Percentiles rank a stretch among this genome's conserved stretches.
Evolutionary conservation across 169 alveolate genomes (phyloP).

Genomic region (Cryptosporidium tyzzeri): DNA sequence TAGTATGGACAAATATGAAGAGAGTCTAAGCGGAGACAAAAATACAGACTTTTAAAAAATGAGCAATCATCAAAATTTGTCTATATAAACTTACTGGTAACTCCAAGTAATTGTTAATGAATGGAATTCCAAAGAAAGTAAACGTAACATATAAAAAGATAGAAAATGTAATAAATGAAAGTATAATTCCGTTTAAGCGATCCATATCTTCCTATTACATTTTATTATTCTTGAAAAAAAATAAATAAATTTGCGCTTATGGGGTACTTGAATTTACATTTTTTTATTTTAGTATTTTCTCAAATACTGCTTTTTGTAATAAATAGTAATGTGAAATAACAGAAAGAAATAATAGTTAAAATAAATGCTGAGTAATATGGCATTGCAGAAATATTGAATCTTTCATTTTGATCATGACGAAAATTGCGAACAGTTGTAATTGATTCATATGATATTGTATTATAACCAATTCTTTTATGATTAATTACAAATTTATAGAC

Average conservation of each 20-base stretch:
- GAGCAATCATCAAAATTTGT: background rate
- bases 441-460: slow-evolving; percentile 51
- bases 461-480: slow-evolving; percentile 49
- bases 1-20: slow-evolving; percentile 48
- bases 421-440: slow-evolving; percentile 43
- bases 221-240: slow-evolving; percentile 1
- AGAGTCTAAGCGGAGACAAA: slow-evolving; percentile 60
- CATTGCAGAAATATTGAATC: slow-evolving; percentile 48
- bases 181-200: slow-evolving; percentile 27
- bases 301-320: background rate
- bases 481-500: slow-evolving; percentile 67
- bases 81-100: slow-evolving; percentile 56
- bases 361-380: slow-evolving; percentile 57
- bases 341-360: slow-evolving; percentile 17
- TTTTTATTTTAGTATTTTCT: background rate
- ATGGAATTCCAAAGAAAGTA: slow-evolving; percentile 58
- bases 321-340: slow-evolving; percentile 29
- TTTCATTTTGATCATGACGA: slow-evolving; percentile 69
- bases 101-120: slow-evolving; percentile 42
- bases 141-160: slow-evolving; percentile 56
- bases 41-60: slow-evolving; percentile 37
- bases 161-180: slow-evolving; percentile 5
- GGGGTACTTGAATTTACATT: background rate
- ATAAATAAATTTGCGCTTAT: background rate
- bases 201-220: slow-evolving; percentile 14